Evolutionary conservation across 2,329 filamentous ascomycete genomes (phyloP), one percentile per base, ranked within the genome.

Genomic region (Escovopsis sp.): DNA sequence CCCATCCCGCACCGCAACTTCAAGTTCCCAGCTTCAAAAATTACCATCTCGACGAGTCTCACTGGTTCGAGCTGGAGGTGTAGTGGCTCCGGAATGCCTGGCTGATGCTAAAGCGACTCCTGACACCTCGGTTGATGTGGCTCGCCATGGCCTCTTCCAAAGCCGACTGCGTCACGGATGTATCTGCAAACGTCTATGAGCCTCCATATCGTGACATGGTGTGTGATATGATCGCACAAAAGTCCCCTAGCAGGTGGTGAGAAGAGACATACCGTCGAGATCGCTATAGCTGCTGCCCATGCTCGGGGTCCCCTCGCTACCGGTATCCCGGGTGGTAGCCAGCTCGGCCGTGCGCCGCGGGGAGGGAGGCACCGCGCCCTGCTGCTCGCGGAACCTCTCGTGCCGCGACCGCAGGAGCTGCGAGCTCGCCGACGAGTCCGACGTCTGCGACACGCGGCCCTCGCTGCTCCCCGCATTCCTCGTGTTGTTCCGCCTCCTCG

Each of bases 221-320:
- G 45, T 13, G 31, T 15, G 7, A 39, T n/a, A n/a, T n/a, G n/a
- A n/a, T n/a, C n/a, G n/a, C n/a, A n/a, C n/a, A n/a, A n/a, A n/a
- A n/a, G n/a, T n/a, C n/a, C n/a, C n/a, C n/a, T n/a, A n/a, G n/a
- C n/a, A n/a, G n/a, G n/a, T n/a, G 39, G 12, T 35, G 37, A 44
- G n/a, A 41, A 14, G 39, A 35, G 44, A 50, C 57, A 45, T 65
- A 75, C 82, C 83, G 56, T 89, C 84, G 35, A 93, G 69, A 62
- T 91, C 85, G 59, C 83, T 89, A 53, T 86, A 91, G 51, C 83
- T 88, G 57, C 84, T 89, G 1, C 84, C 82, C 77, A 87, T 86
- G 51, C 81, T 86, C 1, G 80, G 81, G 12, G 79, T 81, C 12
- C 80, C 80, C 47, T 86, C 81, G 53, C 80, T 85, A 11, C 74